Evolutionary conservation across 148 eudicot species (phyloP), one percentile per base, ranked within the genome.

Genomic region (Camellia japonica): DNA sequence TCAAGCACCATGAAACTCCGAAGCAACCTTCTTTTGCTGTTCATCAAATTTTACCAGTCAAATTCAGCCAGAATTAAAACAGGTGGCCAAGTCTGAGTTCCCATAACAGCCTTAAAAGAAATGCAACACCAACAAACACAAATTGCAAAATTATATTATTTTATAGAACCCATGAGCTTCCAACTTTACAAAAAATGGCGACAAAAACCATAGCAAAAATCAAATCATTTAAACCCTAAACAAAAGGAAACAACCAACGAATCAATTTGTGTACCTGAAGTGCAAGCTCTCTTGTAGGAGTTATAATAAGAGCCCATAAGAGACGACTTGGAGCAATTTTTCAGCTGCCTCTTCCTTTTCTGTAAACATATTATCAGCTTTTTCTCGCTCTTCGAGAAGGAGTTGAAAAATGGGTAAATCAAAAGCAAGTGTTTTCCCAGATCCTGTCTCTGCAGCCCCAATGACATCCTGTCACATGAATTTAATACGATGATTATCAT

Each of bases 251-350:
- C 63, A 64, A n/a, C 16, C 18, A 43, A 44, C 7, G 4, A 70
- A 16, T 42, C 10, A 2, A 38, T 58, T 16, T 72, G 61, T 23
- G 4, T 80, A 94, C 98, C 98, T 94, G 98, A 80, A 91, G 86
- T 66, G 98, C 98, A 82, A 94, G 98, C 88, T 94, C 98, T 68
- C 97, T 89, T 1, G 98, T 94, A 30, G 98, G 98, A 78, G 95
- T 90, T 79, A 94, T 84, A 81, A 94, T 93, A 67, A 94, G 87
- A 63, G 95, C 97, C 54, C 98, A 89, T 66, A 94, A 55, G 78
- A 90, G 55, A 75, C 88, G 78, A 81, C 85, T 76, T 66, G 95
- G 88, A 68, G 89, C 89, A 83, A 91, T 79, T 74, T 83, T 85
- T 89, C 87, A 87, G 80, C 83, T 16, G 79, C 89, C 65, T 85